phyloP scores from a whole-genome alignment of 257 asterid species.

The Solanum rostratum region DNA sequence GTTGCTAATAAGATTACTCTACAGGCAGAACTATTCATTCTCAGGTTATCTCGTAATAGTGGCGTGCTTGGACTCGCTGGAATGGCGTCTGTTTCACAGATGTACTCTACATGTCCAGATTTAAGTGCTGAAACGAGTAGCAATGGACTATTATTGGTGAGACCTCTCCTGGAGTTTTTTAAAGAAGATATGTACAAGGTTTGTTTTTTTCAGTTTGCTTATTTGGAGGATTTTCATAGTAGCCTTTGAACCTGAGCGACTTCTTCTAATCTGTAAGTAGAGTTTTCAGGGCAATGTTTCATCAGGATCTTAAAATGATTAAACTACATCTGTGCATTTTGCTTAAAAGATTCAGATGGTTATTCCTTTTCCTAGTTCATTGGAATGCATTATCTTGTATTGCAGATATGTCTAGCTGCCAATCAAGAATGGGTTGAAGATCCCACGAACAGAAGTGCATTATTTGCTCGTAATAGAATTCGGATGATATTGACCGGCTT shows the following conservation, averaged over 20 bases:
- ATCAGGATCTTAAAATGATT: not conserved
- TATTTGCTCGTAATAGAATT: slow-evolving; percentile 87
- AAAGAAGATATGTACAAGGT: slow-evolving; percentile 90
- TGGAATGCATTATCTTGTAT: not conserved
- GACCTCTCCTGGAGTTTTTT: slow-evolving; percentile 75
- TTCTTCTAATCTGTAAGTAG: not conserved
- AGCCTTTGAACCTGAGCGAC: not conserved
- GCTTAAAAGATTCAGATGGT: not conserved
- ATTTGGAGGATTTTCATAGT: not conserved
- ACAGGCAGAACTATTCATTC: slow-evolving; percentile 86
- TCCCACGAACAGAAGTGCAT: slow-evolving; percentile 66
- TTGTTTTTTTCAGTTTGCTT: not conserved
- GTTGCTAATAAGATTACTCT: slow-evolving; percentile 11
- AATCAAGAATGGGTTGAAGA: slow-evolving; percentile 90
- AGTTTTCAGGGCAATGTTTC: not conserved
- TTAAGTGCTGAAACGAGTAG: slow-evolving; percentile 22
- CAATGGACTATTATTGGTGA: slow-evolving; percentile 52
- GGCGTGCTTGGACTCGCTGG: slow-evolving; percentile 98
- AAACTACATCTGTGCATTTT: not conserved
- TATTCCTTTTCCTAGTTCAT: not conserved
- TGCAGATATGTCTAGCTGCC: slow-evolving; percentile 62
- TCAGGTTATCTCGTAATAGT: slow-evolving; percentile 77
- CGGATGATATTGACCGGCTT: slow-evolving; percentile 44
- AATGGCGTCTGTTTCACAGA: slow-evolving; percentile 58
- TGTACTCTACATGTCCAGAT: slow-evolving; percentile 33